phyloP scores from a whole-genome alignment of 106 monocot species.

The Dendrobium huoshanense region DNA sequence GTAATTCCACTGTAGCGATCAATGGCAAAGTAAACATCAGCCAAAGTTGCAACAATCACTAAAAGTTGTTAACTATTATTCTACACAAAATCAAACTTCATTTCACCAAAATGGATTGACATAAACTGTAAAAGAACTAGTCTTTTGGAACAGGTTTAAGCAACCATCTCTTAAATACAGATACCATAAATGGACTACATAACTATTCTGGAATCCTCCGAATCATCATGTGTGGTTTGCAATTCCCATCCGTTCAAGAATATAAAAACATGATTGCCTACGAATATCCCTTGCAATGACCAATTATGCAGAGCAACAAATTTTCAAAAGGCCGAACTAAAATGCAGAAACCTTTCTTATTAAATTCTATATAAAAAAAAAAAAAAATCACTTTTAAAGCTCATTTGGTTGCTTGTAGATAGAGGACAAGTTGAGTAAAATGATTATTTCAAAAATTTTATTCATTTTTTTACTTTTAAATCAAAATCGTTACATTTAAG shows the following conservation, averaged over 20 bases:
- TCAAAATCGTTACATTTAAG: background rate
- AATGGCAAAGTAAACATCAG: background rate
- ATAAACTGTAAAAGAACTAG: too few species aligned
- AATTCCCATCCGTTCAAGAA: background rate
- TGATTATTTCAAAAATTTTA: background rate
- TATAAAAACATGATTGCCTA: background rate
- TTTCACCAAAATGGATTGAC: background rate
- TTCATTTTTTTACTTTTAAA: background rate
- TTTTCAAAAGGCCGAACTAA: too few species aligned
- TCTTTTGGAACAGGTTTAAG: background rate
- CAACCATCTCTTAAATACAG: background rate
- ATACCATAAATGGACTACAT: background rate
- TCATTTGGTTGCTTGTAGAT: background rate
- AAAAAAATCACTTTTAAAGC: background rate
- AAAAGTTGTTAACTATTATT: background rate
- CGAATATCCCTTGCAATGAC: too few species aligned
- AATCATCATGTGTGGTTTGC: background rate
- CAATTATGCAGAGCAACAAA: too few species aligned
- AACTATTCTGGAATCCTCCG: background rate
- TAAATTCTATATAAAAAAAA: background rate
- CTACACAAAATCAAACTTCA: background rate
- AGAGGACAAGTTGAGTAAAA: background rate
- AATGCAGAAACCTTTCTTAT: too few species aligned
- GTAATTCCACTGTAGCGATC: background rate
- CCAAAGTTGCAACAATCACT: background rate